Conservation (phyloP, 257 asterid species). For the Sherardia arvensis region DNA sequence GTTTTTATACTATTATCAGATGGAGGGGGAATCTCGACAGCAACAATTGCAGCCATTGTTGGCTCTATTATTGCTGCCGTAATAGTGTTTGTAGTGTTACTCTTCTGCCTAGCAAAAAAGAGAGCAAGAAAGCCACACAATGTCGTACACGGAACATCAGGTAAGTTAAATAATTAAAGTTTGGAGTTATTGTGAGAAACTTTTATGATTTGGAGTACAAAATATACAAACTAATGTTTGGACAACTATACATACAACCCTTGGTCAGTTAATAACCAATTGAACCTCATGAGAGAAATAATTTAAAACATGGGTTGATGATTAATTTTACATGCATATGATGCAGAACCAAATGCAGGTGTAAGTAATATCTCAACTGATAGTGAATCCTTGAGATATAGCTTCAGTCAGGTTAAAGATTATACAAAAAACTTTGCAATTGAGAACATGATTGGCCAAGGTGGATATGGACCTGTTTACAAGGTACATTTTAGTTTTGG, state of each 20-base stretch:
- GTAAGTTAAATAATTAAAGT: not conserved
- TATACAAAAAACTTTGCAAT: slow-evolving; percentile 14
- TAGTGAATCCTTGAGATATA: not conserved
- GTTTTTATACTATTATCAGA: too few species aligned
- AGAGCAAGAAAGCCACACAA: not conserved
- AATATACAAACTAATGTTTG: too few species aligned
- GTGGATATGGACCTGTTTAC: slow-evolving; percentile 26
- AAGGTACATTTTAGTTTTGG: slow-evolving; percentile 8
- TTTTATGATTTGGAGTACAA: too few species aligned
- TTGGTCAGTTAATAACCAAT: too few species aligned
- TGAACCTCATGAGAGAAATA: too few species aligned
- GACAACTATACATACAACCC: too few species aligned
- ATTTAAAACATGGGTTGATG: not conserved
- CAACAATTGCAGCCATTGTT: not conserved
- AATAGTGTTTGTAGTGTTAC: not conserved
- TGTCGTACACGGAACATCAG: not conserved
- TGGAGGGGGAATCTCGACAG: not conserved
- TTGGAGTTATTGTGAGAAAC: too few species aligned
- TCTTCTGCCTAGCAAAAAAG: not conserved
- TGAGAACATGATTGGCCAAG: slow-evolving; percentile 13
- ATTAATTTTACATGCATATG: not conserved
- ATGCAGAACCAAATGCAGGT: not conserved
- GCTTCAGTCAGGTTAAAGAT: not conserved
- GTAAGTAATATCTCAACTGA: not conserved
- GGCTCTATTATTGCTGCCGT: not conserved